Evolutionary conservation across 106 monocot genomes (phyloP).

Genomic region (Vanilla planifolia): DNA sequence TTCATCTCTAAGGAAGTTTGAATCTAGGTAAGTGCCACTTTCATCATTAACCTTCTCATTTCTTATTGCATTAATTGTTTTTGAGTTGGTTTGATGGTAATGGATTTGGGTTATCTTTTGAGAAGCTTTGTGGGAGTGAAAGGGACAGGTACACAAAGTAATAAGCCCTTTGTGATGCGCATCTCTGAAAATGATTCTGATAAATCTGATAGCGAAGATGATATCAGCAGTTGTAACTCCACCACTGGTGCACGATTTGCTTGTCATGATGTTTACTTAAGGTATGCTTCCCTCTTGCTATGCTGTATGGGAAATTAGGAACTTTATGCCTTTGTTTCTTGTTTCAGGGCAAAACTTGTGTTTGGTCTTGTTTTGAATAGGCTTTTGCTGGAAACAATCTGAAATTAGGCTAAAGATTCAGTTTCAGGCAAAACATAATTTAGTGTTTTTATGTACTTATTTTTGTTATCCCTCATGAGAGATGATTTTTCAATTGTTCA

Average conservation of each 20-base stretch:
- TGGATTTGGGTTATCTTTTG: background rate
- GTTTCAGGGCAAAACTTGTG: no score
- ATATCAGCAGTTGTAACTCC: background rate
- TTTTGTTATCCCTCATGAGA: no score
- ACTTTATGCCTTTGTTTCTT: no score
- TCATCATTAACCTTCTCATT: background rate
- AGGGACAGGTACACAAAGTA: background rate
- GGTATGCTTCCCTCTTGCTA: conserved; percentile 6
- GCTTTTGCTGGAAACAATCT: no score
- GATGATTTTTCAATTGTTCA: no score
- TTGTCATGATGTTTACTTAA: conserved; percentile 29
- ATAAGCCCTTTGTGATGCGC: conserved; percentile 34
- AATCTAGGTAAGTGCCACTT: background rate
- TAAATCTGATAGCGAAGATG: background rate
- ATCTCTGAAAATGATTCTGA: conserved; percentile 25
- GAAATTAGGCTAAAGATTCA: no score
- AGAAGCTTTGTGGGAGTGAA: conserved; percentile 2
- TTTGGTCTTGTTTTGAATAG: no score
- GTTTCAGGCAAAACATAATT: no score
- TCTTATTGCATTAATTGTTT: background rate
- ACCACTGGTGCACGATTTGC: conserved; percentile 34
- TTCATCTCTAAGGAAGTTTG: conserved; percentile 17
- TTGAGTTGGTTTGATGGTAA: background rate
- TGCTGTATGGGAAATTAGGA: background rate
- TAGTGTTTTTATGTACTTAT: no score